phyloP scores from a whole-genome alignment of 169 alveolate genomes.

The Eimeria necatrix region DNA sequence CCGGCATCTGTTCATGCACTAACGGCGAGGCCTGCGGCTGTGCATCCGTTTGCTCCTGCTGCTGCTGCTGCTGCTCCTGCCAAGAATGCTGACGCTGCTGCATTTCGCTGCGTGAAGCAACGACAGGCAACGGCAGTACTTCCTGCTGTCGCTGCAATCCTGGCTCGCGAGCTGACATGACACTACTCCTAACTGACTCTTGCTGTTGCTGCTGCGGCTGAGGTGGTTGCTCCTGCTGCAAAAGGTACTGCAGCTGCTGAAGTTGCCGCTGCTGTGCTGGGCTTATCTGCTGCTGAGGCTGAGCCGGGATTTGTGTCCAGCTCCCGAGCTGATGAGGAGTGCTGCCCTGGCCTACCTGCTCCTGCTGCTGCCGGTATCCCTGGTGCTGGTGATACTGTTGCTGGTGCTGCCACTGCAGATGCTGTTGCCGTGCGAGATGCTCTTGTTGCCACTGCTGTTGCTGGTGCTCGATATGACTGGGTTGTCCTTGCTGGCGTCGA shows the following conservation, averaged over 20 bases:
- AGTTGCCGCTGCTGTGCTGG: conserved; percentile 26
- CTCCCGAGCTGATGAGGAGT: not conserved
- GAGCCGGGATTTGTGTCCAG: not conserved
- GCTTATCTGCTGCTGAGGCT: conserved; percentile 4
- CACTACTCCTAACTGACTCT: not conserved
- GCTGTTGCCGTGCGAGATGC: not conserved
- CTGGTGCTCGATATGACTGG: not conserved
- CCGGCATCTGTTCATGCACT: conserved; percentile 24
- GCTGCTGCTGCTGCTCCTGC: conserved; percentile 41
- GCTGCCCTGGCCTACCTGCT: not conserved
- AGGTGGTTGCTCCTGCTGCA: conserved; percentile 21
- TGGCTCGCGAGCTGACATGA: conserved; percentile 1
- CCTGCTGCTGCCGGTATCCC: not conserved
- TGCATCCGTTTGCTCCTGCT: not conserved
- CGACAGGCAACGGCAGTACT: not conserved
- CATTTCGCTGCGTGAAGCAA: conserved; percentile 4
- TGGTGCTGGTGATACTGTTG: not conserved
- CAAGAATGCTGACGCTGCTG: conserved; percentile 12
- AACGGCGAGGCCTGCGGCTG: not conserved
- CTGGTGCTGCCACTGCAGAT: not conserved
- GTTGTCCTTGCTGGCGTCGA: too few species aligned
- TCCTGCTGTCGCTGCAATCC: not conserved
- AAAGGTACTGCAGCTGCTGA: not conserved
- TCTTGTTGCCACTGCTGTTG: conserved; percentile 9
- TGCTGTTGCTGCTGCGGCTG: conserved; percentile 46